Base-by-base conservation (phyloP, 2,329 filamentous ascomycete species). In the Hyphodiscus sp. region DNA sequence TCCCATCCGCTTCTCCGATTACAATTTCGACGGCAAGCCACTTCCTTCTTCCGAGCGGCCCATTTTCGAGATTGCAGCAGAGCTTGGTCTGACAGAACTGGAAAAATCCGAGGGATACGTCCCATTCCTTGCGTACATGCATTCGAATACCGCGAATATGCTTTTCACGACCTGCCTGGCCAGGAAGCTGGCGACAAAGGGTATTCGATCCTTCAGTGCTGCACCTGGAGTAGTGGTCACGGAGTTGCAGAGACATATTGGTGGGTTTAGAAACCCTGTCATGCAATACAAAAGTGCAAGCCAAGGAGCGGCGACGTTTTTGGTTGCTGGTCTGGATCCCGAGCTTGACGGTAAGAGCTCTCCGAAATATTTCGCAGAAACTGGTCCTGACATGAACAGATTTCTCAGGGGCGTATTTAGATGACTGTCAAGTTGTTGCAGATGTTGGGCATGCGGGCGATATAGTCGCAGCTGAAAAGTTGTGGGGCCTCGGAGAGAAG, bases 91-190 rank as follows among this genome's bases (percentile, higher is more conserved):
- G 5, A 3, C 20, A 1, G 45, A 18, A 30, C 5, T 38, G 29
- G 20, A 53, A 23, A 47, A 52, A 0, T 71, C 33, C n/a, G 18
- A 68, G 55, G 52, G 44, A 33, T 71, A 71, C 47, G 20, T 67
- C 18, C 63, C 67, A 2, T 57, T 68, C 33, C 60, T 66, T 16
- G 68, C 57, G 7, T 72, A 72, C 59, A 68, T 63, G 44, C 63
- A 67, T 50, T 67, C 64, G 56, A 71, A 71, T 56, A 63, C 68
- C 1, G 69, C 68, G 6, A 71, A 70, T 48, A 58, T 71, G 20
- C 58, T 72, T 2, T 71, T 68, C 45, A 60, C 61, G 1, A 56
- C 69, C 23, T 65, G 50, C 0, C 48, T 64, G 6, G 69, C 60
- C 33, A 47, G 53, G 30, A 58, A 63, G 20, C 52, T 70, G n/a